phyloP scores from a whole-genome alignment of 441 rosid genomes.

The Omphalea diandra region DNA sequence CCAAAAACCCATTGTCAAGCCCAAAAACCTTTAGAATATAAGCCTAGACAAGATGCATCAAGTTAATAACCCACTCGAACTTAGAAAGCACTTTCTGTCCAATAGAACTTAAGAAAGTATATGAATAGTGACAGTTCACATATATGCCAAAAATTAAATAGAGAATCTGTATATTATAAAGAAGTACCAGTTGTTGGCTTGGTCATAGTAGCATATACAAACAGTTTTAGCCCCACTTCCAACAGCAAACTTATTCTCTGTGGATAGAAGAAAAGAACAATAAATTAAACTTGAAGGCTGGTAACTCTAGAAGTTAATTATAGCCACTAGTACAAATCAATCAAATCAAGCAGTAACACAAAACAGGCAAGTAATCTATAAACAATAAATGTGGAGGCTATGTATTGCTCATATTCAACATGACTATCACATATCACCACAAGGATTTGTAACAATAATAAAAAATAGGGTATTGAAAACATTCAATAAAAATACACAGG shows the following conservation, averaged over 20 bases:
- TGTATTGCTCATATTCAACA: neutral
- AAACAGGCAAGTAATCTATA: neutral
- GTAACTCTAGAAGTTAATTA: neutral
- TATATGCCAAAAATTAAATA: neutral
- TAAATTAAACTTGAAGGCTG: neutral
- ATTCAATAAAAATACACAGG: too few relatives aligned
- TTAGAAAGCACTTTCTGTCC: neutral
- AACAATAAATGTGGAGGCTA: neutral
- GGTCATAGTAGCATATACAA: slow-evolving; percentile 96
- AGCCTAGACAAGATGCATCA: neutral
- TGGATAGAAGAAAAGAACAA: slow-evolving; percentile 15
- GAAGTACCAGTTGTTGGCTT: slow-evolving; percentile 93
- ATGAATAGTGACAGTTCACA: neutral
- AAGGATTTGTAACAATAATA: too few relatives aligned
- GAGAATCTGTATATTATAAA: slow-evolving; percentile 14
- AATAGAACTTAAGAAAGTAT: slow-evolving; percentile 11
- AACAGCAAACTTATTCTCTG: slow-evolving; percentile 97
- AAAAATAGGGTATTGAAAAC: too few relatives aligned
- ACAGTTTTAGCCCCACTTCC: slow-evolving; percentile 99
- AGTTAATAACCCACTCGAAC: neutral
- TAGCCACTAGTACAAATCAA: slow-evolving; percentile 2
- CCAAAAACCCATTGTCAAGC: neutral
- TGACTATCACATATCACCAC: neutral
- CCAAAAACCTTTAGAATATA: neutral
- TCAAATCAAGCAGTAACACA: neutral